phyloP scores from a whole-genome alignment of 768 basidiomycete species.

The Mycena galericulata region DNA sequence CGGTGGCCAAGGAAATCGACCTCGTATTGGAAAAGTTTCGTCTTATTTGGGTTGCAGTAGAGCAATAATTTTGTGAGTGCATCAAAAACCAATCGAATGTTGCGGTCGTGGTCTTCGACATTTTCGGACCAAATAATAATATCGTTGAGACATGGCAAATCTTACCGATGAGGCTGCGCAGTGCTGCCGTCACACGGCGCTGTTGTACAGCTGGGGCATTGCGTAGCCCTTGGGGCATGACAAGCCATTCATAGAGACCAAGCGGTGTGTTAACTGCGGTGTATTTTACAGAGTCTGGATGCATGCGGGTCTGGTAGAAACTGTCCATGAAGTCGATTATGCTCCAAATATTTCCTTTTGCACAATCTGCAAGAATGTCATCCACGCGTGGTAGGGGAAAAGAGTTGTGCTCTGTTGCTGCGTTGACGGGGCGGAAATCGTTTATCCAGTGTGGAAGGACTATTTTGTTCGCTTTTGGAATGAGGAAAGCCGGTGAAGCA shows the following conservation, averaged over 20 bases:
- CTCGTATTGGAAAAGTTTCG: slow-evolving; percentile 18
- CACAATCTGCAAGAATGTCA: slow-evolving; percentile 51
- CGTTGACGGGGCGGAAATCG: slow-evolving; percentile 48
- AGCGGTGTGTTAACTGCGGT: slow-evolving; percentile 52
- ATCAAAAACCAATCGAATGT: slow-evolving; percentile 39
- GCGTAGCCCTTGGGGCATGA: slow-evolving; percentile 38
- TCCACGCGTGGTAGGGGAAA: slow-evolving; percentile 45
- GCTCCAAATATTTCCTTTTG: slow-evolving; percentile 6
- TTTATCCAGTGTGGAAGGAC: slow-evolving; percentile 51
- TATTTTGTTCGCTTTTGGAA: slow-evolving; percentile 46
- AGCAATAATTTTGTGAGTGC: slow-evolving; percentile 35
- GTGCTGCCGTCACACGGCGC: slow-evolving; percentile 35
- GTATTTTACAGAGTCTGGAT: slow-evolving; percentile 41
- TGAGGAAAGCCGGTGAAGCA: slow-evolving; percentile 53
- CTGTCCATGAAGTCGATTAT: slow-evolving; percentile 54
- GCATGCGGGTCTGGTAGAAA: slow-evolving; percentile 50
- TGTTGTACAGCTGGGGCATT: slow-evolving; percentile 48
- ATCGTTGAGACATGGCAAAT: slow-evolving; percentile 52
- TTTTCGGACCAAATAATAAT: slow-evolving; percentile 51
- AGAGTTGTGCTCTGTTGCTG: slow-evolving; percentile 43
- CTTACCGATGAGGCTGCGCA: slow-evolving; percentile 44
- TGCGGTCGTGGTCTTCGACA: slow-evolving; percentile 40
- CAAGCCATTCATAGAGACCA: slow-evolving; percentile 49
- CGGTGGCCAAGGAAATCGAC: slow-evolving; percentile 43
- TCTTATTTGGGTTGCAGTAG: slow-evolving; percentile 41